Evolutionary conservation across 2,329 filamentous ascomycete species (phyloP).

Genomic region (Ophiocordyceps robertsii): DNA sequence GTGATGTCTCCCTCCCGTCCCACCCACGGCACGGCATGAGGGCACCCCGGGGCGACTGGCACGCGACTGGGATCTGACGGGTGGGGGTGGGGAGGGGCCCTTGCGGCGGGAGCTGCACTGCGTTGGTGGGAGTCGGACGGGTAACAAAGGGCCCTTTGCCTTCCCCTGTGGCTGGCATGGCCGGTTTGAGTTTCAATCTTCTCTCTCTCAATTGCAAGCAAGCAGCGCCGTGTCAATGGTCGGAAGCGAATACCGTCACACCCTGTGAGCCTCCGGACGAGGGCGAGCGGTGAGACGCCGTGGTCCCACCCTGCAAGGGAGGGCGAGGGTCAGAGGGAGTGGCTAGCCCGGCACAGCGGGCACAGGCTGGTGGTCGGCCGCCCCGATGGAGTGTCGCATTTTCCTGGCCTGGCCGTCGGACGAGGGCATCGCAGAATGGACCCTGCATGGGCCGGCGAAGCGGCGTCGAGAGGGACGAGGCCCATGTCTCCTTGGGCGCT

Average conservation of each 20-base stretch:
- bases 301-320: neutral
- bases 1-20: neutral
- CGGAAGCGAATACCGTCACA: too few species aligned
- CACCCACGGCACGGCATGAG: neutral
- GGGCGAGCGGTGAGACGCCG: too few species aligned
- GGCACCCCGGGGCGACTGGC: neutral
- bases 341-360: too few species aligned
- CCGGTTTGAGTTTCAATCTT: too few species aligned
- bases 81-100: neutral
- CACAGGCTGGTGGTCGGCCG: too few species aligned
- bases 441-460: neutral
- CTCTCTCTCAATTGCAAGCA: too few species aligned
- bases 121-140: neutral
- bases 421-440: neutral
- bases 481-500: neutral
- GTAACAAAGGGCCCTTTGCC: neutral
- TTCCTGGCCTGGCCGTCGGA: neutral
- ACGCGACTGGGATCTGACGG: neutral
- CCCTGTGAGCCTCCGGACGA: too few species aligned
- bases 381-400: too few species aligned
- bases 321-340: neutral
- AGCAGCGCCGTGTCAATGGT: too few species aligned
- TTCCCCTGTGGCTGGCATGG: too few species aligned
- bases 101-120: neutral
- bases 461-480: neutral